Evolutionary conservation across 148 eudicot species (phyloP).

Genomic region (Polygonum maritimum): DNA sequence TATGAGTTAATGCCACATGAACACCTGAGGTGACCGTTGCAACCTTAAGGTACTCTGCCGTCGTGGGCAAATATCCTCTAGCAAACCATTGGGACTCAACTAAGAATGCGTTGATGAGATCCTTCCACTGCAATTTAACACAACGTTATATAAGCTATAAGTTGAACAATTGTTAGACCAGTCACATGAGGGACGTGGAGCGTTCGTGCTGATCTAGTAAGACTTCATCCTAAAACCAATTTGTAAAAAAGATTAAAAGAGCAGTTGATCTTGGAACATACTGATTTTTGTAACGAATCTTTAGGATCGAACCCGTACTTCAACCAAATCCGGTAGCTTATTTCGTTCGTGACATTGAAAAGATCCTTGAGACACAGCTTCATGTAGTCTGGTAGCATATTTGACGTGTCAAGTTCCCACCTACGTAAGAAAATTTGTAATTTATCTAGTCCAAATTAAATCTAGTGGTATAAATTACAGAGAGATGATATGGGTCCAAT

Average conservation of each 20-base stretch:
- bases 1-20: slow-evolving; percentile 26
- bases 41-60: slow-evolving; percentile 44
- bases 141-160: neutral
- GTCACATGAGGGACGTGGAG: too few species aligned
- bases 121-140: slow-evolving; percentile 40
- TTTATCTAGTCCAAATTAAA: neutral
- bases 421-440: slow-evolving; percentile 5
- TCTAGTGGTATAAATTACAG: too few species aligned
- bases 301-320: slow-evolving; percentile 20
- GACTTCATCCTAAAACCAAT: too few species aligned
- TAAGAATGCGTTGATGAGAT: slow-evolving; percentile 49
- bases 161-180: too few species aligned
- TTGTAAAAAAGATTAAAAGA: neutral
- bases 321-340: slow-evolving; percentile 18
- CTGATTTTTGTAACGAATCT: slow-evolving; percentile 16
- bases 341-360: slow-evolving; percentile 22
- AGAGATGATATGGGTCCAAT: too few species aligned
- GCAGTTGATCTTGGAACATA: neutral
- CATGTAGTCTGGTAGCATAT: slow-evolving; percentile 37
- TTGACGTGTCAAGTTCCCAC: slow-evolving; percentile 30
- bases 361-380: slow-evolving; percentile 37
- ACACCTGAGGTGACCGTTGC: slow-evolving; percentile 44
- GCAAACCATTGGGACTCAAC: slow-evolving; percentile 60
- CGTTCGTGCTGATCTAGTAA: too few species aligned
- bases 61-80: slow-evolving; percentile 26